Conservation (phyloP, 1,284 basidiomycete genomes). For the Leccinum colubrinum region DNA sequence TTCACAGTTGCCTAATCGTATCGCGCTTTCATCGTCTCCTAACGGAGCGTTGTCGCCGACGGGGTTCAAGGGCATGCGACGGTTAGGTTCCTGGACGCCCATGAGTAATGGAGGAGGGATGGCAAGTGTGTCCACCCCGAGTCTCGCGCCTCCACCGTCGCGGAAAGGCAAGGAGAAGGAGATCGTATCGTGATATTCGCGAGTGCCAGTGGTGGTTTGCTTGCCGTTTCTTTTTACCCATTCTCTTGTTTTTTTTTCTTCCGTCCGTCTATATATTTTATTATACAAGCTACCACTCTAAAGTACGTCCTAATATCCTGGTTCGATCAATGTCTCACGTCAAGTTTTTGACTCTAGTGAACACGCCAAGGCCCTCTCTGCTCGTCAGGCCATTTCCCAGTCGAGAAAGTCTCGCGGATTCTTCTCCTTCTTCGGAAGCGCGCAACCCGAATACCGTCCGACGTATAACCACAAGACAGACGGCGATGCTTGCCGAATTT, state of each 20-base stretch:
- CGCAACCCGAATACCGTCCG: slow-evolving; percentile 54
- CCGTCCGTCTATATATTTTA: too few relatives aligned
- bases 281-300: slow-evolving; percentile 65
- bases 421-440: slow-evolving; percentile 53
- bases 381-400: slow-evolving; percentile 64
- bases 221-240: background rate
- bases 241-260: too few relatives aligned
- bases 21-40: slow-evolving; percentile 12
- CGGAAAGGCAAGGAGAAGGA: slow-evolving; percentile 52
- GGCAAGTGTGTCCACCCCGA: slow-evolving; percentile 53
- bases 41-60: slow-evolving; percentile 32
- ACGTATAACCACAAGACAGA: slow-evolving; percentile 69
- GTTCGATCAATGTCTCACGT: background rate
- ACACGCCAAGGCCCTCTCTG: slow-evolving; percentile 64
- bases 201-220: background rate
- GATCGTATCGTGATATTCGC: slow-evolving; percentile 13
- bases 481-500: slow-evolving; percentile 80
- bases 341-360: slow-evolving; percentile 37
- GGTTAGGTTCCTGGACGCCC: slow-evolving; percentile 47
- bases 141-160: slow-evolving; percentile 38
- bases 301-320: slow-evolving; percentile 42
- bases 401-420: slow-evolving; percentile 71
- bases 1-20: slow-evolving; percentile 30
- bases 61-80: slow-evolving; percentile 38
- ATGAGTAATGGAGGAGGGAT: slow-evolving; percentile 38